A percentile compares a stretch with the other conserved stretches of the same genome.
Conservation (phyloP, 805 yeast genomes). For the Pichia kluyveri region DNA sequence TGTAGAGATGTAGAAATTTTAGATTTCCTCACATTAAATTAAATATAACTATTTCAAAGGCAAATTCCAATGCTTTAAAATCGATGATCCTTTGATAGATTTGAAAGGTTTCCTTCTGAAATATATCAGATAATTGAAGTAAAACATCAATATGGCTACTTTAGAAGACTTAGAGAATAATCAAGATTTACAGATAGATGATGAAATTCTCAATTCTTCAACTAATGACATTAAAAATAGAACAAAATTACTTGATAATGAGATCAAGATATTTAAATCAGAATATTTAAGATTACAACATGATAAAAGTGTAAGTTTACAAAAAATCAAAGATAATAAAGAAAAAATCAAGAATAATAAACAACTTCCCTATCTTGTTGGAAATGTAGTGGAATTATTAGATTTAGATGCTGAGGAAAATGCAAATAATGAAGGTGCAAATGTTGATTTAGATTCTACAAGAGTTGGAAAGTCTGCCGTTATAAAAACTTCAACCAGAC, state of each 20-base stretch:
- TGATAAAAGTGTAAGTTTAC: slow-evolving; percentile 88
- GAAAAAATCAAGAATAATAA: slow-evolving; percentile 93
- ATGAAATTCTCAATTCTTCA: slow-evolving; percentile 69
- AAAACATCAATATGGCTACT: slow-evolving; percentile 53
- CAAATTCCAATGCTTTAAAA: too few species aligned
- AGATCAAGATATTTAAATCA: slow-evolving; percentile 88
- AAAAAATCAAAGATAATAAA: slow-evolving; percentile 89
- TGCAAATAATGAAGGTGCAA: slow-evolving; percentile 87
- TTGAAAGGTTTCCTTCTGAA: too few species aligned
- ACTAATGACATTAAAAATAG: slow-evolving; percentile 80
- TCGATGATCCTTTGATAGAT: too few species aligned
- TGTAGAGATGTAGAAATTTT: not conserved
- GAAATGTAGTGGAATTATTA: slow-evolving; percentile 89
- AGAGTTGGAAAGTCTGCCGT: slow-evolving; percentile 97
- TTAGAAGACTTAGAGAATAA: slow-evolving; percentile 66
- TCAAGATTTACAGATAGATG: slow-evolving; percentile 59
- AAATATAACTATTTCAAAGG: too few species aligned
- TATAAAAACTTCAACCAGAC: slow-evolving; percentile 94
- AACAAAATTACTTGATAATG: slow-evolving; percentile 83
- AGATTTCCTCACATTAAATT: not conserved
- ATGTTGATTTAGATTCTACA: slow-evolving; percentile 84
- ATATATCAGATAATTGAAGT: not conserved
- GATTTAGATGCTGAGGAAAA: slow-evolving; percentile 80
- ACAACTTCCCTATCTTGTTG: slow-evolving; percentile 92
- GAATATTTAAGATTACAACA: slow-evolving; percentile 86